A percentile compares a stretch with the other conserved stretches of the same genome.
Evolutionary conservation across 306 rosid genomes (phyloP).

Genomic region (Lotus japonicus): DNA sequence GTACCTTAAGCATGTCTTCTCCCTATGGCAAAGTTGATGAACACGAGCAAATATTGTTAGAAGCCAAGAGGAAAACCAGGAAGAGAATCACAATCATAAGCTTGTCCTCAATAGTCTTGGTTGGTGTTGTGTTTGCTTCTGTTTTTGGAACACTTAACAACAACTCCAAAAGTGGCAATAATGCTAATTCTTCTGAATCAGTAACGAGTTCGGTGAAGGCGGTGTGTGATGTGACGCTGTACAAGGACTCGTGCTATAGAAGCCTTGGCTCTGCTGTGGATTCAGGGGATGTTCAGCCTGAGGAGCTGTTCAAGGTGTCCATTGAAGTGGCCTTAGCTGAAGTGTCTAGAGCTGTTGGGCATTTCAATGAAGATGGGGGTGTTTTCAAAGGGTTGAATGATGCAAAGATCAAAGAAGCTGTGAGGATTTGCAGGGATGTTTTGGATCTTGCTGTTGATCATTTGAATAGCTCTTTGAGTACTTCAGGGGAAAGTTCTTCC

Average conservation of each 20-base stretch:
- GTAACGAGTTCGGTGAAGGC: constrained; percentile 46
- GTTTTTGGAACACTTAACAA: constrained; percentile 30
- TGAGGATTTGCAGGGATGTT: constrained; percentile 47
- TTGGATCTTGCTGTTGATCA: constrained; percentile 57
- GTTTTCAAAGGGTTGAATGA: constrained; percentile 18
- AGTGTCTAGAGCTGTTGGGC: constrained; percentile 27
- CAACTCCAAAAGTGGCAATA: constrained; percentile 17
- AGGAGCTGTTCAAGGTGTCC: constrained; percentile 40
- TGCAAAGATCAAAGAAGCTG: constrained; percentile 26
- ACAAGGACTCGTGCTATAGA: constrained; percentile 43
- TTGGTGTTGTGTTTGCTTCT: constrained; percentile 34
- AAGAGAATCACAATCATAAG: constrained; percentile 48
- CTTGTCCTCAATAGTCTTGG: constrained; percentile 44
- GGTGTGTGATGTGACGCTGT: constrained; percentile 59
- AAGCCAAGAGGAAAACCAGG: constrained; percentile 36
- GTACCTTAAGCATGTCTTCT: constrained; percentile 32
- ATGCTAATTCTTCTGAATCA: background rate
- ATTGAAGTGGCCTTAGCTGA: constrained; percentile 41
- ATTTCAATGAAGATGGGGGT: constrained; percentile 25
- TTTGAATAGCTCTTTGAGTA: constrained; percentile 39
- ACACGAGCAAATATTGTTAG: constrained; percentile 40
- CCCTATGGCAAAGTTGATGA: constrained; percentile 53
- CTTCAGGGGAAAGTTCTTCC: constrained; percentile 23
- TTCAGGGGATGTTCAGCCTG: constrained; percentile 38
- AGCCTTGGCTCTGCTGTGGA: constrained; percentile 33